These are phyloP conservation scores for Talaromyces wortmannii DNA, from an alignment of 495 filamentous ascomycete genomes.

Conservation along the genomic window DNA sequence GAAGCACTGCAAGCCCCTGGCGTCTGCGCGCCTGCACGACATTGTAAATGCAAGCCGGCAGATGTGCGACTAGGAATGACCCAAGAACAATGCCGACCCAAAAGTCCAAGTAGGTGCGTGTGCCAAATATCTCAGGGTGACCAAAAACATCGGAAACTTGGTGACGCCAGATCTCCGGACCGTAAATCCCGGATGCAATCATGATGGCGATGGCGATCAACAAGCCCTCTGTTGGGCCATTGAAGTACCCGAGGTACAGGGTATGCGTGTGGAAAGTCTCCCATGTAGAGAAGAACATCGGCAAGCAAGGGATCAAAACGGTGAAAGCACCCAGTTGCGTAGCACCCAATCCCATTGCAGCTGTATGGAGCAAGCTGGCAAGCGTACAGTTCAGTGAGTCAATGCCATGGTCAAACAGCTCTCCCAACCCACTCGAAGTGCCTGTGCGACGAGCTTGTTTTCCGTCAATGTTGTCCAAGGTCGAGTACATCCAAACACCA, in stretches of 20 bases:
- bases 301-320: constrained; percentile 80
- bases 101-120: constrained; percentile 69
- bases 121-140: constrained; percentile 50
- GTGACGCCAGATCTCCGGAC: constrained; percentile 79
- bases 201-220: constrained; percentile 82
- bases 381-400: constrained; percentile 96
- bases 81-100: constrained; percentile 74
- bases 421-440: constrained; percentile 88
- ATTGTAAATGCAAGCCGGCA: constrained; percentile 74
- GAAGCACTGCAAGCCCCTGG: constrained; percentile 67
- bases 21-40: constrained; percentile 69
- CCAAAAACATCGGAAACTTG: constrained; percentile 61
- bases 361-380: constrained; percentile 79
- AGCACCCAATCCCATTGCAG: constrained; percentile 83
- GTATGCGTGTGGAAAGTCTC: constrained; percentile 99
- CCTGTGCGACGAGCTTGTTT: constrained; percentile 95
- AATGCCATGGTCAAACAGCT: constrained; percentile 98
- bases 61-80: constrained; percentile 71
- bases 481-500: constrained; percentile 90
- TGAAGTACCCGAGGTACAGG: constrained; percentile 92
- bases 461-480: constrained; percentile 96
- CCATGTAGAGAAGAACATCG: constrained; percentile 99
- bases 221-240: constrained; percentile 94
- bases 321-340: constrained; percentile 82
- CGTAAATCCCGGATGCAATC: constrained; percentile 78